phyloP scores from a whole-genome alignment of 257 asterid genomes.

The Fraxinus excelsior region DNA sequence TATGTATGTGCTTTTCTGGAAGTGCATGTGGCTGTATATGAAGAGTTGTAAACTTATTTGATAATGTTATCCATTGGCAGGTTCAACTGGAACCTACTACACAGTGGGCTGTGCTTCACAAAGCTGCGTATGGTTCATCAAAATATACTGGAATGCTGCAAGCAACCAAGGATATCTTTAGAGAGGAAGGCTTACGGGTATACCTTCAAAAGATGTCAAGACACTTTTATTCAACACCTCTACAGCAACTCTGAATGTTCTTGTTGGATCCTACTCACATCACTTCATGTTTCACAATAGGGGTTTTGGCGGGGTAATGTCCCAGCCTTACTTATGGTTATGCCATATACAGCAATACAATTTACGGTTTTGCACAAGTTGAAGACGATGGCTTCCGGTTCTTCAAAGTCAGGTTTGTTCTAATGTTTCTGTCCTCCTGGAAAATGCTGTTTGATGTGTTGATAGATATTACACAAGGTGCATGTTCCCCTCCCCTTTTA shows the following conservation, averaged over 20 bases:
- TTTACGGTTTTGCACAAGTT: constrained; percentile 76
- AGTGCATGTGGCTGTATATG: constrained; percentile 24
- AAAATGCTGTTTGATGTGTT: constrained; percentile 1
- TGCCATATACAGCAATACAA: constrained; percentile 96
- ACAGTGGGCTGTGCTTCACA: constrained; percentile 73
- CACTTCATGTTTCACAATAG: constrained; percentile 33
- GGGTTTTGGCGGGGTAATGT: constrained; percentile 99
- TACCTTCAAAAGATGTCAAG: background rate
- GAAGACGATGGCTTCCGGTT: constrained; percentile 80
- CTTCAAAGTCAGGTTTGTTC: constrained; percentile 76
- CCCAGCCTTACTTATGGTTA: constrained; percentile 93
- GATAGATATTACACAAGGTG: too few species aligned
- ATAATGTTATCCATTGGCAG: constrained; percentile 37
- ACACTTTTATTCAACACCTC: background rate
- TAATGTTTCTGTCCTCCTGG: constrained; percentile 12
- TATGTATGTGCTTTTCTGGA: background rate
- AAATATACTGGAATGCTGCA: constrained; percentile 55
- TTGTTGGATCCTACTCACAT: constrained; percentile 2
- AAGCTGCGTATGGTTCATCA: constrained; percentile 42
- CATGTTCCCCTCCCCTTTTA: constrained; percentile 6
- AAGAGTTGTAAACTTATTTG: constrained; percentile 17
- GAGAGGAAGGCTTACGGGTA: constrained; percentile 69
- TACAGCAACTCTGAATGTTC: background rate
- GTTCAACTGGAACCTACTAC: constrained; percentile 95
- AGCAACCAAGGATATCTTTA: constrained; percentile 51